These are phyloP conservation scores for Schwanniomyces sp. DNA, from an alignment of 805 yeast genomes.

Conservation along the genomic window DNA sequence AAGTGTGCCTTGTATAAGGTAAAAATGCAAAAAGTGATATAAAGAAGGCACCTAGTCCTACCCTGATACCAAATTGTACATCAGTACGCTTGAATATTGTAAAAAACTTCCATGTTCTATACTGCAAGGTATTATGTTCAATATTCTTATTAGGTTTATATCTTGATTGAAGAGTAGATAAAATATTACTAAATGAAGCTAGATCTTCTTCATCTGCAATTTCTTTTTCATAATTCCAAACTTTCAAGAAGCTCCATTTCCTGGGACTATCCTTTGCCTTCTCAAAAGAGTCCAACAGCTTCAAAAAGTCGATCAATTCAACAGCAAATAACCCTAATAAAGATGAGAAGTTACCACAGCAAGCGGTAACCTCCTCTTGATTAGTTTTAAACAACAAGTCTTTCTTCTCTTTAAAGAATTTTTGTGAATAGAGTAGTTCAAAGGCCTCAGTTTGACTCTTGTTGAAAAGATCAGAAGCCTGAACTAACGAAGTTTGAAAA, in stretches of 20 bases:
- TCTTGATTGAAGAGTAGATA: conserved; percentile 28
- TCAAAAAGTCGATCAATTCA: conserved; percentile 53
- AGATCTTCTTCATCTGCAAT: conserved; percentile 2
- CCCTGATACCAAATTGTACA: conserved; percentile 76
- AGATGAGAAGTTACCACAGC: conserved; percentile 77
- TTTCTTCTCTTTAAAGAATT: conserved; percentile 40
- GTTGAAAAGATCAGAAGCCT: conserved; percentile 57
- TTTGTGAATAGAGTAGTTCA: conserved; percentile 55
- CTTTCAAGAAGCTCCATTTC: conserved; percentile 53
- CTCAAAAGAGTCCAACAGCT: conserved; percentile 42
- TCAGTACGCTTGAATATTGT: conserved; percentile 61
- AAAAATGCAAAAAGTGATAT: conserved; percentile 68
- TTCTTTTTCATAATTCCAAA: conserved; percentile 40
- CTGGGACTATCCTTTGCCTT: conserved; percentile 18
- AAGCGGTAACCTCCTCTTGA: conserved; percentile 80
- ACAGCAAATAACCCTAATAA: conserved; percentile 61
- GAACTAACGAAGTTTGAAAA: conserved; percentile 45
- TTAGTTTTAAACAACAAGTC: conserved; percentile 48
- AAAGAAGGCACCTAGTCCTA: conserved; percentile 72
- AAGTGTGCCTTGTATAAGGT: conserved; percentile 52
- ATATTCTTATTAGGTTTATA: conserved; percentile 9
- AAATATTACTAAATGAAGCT: conserved; percentile 30
- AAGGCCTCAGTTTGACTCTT: conserved; percentile 59
- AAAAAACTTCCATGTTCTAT: conserved; percentile 48
- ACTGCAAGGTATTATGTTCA: conserved; percentile 8